Evolutionary conservation across 495 filamentous ascomycete species (phyloP).

Genomic region (Neurospora sp.): DNA sequence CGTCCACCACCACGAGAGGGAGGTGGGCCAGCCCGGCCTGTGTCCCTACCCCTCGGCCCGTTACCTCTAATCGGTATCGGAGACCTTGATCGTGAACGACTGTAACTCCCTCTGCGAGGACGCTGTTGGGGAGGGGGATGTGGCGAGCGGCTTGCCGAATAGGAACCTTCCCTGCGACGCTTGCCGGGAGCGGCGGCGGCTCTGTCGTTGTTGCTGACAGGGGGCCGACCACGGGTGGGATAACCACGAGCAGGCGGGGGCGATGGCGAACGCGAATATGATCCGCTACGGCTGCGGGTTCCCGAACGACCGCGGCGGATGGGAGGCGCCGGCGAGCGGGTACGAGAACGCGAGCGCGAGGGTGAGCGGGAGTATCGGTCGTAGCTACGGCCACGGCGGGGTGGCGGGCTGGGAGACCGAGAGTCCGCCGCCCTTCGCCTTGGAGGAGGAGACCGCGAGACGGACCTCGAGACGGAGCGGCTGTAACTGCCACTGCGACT

Average conservation of each 20-base stretch:
- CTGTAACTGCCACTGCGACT: constrained; percentile 13
- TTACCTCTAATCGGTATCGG: not conserved
- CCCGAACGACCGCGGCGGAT: not conserved
- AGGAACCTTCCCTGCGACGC: constrained; percentile 9
- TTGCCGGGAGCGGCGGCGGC: constrained; percentile 1
- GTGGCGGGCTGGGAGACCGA: constrained; percentile 21
- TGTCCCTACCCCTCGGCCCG: not conserved
- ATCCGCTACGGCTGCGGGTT: constrained; percentile 10
- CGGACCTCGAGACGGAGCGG: constrained; percentile 21
- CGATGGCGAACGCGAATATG: constrained; percentile 8
- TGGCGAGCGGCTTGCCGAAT: constrained; percentile 8
- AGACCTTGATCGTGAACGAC: constrained; percentile 3
- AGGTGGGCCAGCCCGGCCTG: not conserved
- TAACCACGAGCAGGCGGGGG: not conserved
- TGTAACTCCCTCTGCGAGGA: constrained; percentile 7
- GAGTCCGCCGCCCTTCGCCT: constrained; percentile 18
- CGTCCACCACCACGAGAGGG: not conserved
- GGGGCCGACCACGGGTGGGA: not conserved
- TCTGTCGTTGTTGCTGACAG: not conserved
- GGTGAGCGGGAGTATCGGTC: constrained; percentile 17
- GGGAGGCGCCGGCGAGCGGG: not conserved
- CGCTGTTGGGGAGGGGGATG: constrained; percentile 3
- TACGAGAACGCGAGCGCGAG: constrained; percentile 6
- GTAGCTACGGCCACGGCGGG: constrained; percentile 9
- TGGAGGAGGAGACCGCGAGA: constrained; percentile 22